Base-by-base conservation (phyloP, 1,284 basidiomycete genomes). In the Lentinula novae-zelandiae region DNA sequence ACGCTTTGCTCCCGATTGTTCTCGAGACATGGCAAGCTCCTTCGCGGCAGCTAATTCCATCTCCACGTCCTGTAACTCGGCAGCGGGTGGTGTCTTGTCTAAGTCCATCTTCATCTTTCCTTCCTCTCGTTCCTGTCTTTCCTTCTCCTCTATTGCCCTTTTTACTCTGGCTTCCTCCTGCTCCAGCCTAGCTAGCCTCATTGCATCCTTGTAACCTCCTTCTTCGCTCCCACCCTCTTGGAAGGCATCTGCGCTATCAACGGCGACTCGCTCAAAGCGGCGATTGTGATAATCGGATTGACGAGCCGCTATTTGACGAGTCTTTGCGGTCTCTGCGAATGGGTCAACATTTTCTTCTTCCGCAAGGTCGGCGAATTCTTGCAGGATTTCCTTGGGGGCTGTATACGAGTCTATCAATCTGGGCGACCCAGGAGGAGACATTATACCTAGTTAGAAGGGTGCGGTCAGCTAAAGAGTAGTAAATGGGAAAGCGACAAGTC, bases 201-300 rank as follows among this genome's bases (percentile, higher is more conserved):
- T 99, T 20, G 95, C 93, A 70, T 98, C 96, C 72, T 93, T 95
- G 75, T 99, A 99, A 5, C 92, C 92, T 60, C 93, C 93, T 70
- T 95, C 92, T 0, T 85, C 89, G 49, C 87, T 85, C 53, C 83
- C 85, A 1, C 69, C 76, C 31, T 83, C 76, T 64, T 85, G 79
- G 70, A 95, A 95, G 0, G 89, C 91, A 76, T 95, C 93, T 10
- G 82, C 83, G 64, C 89, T 90, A 57, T 91, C 89, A 66, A 87
- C 81, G 22, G 86, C 90, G 64, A 88, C 83, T 53, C 95, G 87
- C 68, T 84, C 84, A 77, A 98, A 99, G 42, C 96, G 86, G 61
- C 95, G 86, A 68, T 92, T 88, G 71, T 99, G 97, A 72, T 99
- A 99, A 75, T 98, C 96, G 62, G 89, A 92, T 79, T 98, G 95